A percentile compares a stretch with the other conserved stretches of the same genome.
Evolutionary conservation across 345 rosid genomes (phyloP).

Genomic region (Lagerstroemia speciosa): DNA sequence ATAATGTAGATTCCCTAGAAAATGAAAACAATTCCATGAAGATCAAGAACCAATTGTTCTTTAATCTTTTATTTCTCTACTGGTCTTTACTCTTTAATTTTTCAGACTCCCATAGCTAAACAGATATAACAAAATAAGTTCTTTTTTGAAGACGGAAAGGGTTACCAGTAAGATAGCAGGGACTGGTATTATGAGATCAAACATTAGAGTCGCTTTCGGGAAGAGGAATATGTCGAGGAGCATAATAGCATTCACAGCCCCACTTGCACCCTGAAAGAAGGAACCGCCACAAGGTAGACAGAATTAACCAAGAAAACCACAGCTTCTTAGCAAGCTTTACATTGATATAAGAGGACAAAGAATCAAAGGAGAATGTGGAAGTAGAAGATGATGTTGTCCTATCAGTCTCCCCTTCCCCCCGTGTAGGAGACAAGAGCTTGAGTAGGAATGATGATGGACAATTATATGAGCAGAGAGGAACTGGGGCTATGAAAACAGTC

Average conservation of each 20-base stretch:
- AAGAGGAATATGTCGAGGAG: slow-evolving; percentile 74
- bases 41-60: not conserved
- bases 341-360: not conserved
- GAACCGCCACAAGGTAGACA: not conserved
- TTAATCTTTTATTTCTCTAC: not conserved
- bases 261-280: slow-evolving; percentile 68
- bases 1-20: slow-evolving; percentile 62
- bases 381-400: not conserved
- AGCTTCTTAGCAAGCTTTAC: not conserved
- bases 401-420: not conserved
- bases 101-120: not conserved
- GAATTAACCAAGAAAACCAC: not conserved
- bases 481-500: not conserved
- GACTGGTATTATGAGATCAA: slow-evolving; percentile 67
- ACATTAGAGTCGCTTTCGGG: slow-evolving; percentile 61
- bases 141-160: not conserved
- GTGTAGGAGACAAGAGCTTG: not conserved
- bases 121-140: not conserved
- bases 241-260: slow-evolving; percentile 89
- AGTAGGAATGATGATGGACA: not conserved
- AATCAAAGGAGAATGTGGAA: not conserved
- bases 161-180: slow-evolving; percentile 83
- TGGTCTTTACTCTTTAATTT: not conserved
- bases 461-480: not conserved
- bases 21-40: slow-evolving; percentile 3